Evolutionary conservation across 2,329 filamentous ascomycete species (phyloP).

Genomic region (Coniochaeta pulveracea): DNA sequence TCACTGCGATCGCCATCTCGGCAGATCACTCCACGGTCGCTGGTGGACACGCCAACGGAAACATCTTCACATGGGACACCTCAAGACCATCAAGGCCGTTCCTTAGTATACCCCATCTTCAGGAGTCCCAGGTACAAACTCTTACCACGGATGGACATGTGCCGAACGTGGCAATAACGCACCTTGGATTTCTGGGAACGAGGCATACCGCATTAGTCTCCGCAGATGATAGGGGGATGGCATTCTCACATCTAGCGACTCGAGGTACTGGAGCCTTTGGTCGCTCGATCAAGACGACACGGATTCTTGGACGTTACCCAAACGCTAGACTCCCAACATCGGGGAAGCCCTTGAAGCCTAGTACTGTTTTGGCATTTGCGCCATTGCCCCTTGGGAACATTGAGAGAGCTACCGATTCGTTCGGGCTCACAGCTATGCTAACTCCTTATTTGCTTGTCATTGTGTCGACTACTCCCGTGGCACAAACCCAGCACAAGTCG

Average conservation of each 20-base stretch:
- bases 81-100: slow-evolving; percentile 75
- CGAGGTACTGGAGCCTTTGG: slow-evolving; percentile 80
- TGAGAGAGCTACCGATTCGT: slow-evolving; percentile 72
- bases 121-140: slow-evolving; percentile 50
- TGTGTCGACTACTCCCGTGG: slow-evolving; percentile 91
- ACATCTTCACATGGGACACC: slow-evolving; percentile 96
- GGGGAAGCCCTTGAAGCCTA: slow-evolving; percentile 70
- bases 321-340: slow-evolving; percentile 44
- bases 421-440: slow-evolving; percentile 89
- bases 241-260: slow-evolving; percentile 92
- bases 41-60: slow-evolving; percentile 77
- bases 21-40: slow-evolving; percentile 90
- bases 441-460: slow-evolving; percentile 94
- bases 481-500: slow-evolving; percentile 92
- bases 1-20: slow-evolving; percentile 82
- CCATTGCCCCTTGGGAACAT: slow-evolving; percentile 89
- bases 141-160: slow-evolving; percentile 74
- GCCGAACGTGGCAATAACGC: slow-evolving; percentile 64
- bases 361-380: slow-evolving; percentile 86
- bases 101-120: slow-evolving; percentile 70
- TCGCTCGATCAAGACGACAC: slow-evolving; percentile 75
- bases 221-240: slow-evolving; percentile 91
- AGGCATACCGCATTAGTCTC: slow-evolving; percentile 91
- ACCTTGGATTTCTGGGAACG: slow-evolving; percentile 90
- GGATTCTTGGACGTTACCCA: slow-evolving; percentile 87